Conservation (phyloP, 2,329 filamentous ascomycete genomes). For the Fusarium robinianum region DNA sequence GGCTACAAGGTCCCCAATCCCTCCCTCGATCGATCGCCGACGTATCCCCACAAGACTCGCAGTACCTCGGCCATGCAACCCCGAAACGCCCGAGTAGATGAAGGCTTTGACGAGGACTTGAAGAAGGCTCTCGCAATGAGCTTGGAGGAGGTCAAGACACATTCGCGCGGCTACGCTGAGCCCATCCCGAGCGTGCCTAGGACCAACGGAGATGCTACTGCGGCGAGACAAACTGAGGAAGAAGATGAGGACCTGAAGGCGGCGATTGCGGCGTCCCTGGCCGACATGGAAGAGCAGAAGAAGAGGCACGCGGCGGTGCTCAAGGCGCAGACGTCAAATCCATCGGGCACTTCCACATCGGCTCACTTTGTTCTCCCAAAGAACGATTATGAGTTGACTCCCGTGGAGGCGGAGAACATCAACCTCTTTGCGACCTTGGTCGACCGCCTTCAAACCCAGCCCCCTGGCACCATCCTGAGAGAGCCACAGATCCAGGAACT, state of each 20-base stretch:
- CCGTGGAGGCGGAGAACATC: slow-evolving; percentile 95
- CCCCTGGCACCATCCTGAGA: slow-evolving; percentile 91
- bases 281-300: slow-evolving; percentile 98
- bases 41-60: slow-evolving; percentile 65
- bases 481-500: slow-evolving; percentile 98
- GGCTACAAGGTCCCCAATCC: slow-evolving; percentile 44
- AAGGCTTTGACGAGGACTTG: slow-evolving; percentile 91
- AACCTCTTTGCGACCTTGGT: slow-evolving; percentile 94
- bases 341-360: slow-evolving; percentile 42
- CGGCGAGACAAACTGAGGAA: slow-evolving; percentile 66
- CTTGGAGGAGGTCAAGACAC: slow-evolving; percentile 84
- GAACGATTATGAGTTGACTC: slow-evolving; percentile 92
- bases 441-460: slow-evolving; percentile 91
- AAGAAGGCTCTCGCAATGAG: slow-evolving; percentile 97
- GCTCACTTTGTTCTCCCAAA: slow-evolving; percentile 67
- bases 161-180: slow-evolving; percentile 73
- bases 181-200: slow-evolving; percentile 50
- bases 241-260: slow-evolving; percentile 93
- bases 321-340: slow-evolving; percentile 72
- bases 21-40: slow-evolving; percentile 55
- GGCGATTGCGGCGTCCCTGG: slow-evolving; percentile 90
- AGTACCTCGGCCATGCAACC: slow-evolving; percentile 79
- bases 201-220: slow-evolving; percentile 43
- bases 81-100: slow-evolving; percentile 82
- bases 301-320: slow-evolving; percentile 82